A percentile compares a stretch with the other conserved stretches of the same genome.
These are phyloP conservation scores for Candolleomyces aberdarensis DNA, from an alignment of 768 basidiomycete genomes.

Conservation along the genomic window DNA sequence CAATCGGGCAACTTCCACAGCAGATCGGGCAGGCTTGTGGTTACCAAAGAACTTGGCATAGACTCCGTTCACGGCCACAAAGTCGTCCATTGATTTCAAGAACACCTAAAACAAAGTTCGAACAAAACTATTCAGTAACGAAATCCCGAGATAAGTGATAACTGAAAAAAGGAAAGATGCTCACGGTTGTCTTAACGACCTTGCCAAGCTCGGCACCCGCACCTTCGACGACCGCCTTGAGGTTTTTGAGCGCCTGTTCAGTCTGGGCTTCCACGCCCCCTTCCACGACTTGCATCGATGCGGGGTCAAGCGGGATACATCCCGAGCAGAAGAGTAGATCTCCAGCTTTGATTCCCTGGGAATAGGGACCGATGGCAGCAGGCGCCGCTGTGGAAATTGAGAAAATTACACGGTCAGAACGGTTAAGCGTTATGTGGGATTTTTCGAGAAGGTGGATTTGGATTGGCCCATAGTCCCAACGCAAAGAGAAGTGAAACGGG, in stretches of 20 bases:
- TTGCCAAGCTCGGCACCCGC: constrained; percentile 74
- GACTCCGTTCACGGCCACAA: constrained; percentile 74
- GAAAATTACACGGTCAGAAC: neutral
- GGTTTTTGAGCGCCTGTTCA: constrained; percentile 80
- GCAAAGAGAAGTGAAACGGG: too few species aligned
- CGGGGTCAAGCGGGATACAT: constrained; percentile 79
- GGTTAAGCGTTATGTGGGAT: neutral
- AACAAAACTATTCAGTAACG: neutral
- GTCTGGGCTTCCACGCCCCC: constrained; percentile 82
- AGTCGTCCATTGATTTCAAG: constrained; percentile 91
- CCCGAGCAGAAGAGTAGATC: constrained; percentile 89
- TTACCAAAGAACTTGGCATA: constrained; percentile 85
- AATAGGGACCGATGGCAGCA: constrained; percentile 83
- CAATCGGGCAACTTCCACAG: constrained; percentile 85
- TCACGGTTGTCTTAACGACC: constrained; percentile 88
- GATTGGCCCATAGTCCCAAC: too few species aligned
- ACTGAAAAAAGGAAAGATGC: neutral
- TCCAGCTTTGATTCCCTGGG: constrained; percentile 80
- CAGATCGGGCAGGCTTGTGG: constrained; percentile 91
- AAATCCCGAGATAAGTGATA: neutral
- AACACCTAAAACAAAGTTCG: constrained; percentile 59
- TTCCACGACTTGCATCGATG: constrained; percentile 63
- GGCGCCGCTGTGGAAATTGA: constrained; percentile 54
- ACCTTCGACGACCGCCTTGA: constrained; percentile 79
- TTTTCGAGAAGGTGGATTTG: neutral